phyloP scores from a whole-genome alignment of 331 rosid genomes.

The Pyracantha coccinea region DNA sequence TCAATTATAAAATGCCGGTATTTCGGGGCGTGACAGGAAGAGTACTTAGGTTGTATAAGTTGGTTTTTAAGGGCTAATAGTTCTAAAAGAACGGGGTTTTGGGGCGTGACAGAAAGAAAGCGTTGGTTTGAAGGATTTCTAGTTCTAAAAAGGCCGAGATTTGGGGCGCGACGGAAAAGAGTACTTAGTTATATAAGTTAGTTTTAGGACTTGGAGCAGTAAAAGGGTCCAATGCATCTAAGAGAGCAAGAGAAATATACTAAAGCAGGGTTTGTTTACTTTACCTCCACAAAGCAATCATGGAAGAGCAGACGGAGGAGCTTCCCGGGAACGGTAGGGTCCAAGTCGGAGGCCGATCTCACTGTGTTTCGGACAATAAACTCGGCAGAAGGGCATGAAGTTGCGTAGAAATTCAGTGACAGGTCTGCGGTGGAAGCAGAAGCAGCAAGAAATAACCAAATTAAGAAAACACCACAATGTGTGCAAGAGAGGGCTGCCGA shows the following conservation, averaged over 20 bases:
- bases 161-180: neutral
- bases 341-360: slow-evolving; percentile 49
- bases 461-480: slow-evolving; percentile 2
- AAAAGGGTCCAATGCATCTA: neutral
- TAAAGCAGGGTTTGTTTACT: neutral
- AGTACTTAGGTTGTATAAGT: too few species aligned
- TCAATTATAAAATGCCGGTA: too few species aligned
- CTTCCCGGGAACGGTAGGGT: slow-evolving; percentile 79
- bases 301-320: slow-evolving; percentile 91
- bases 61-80: too few species aligned
- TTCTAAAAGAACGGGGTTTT: too few species aligned
- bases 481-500: slow-evolving; percentile 9
- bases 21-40: too few species aligned
- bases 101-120: too few species aligned
- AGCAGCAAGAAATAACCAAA: slow-evolving; percentile 14
- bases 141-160: too few species aligned
- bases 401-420: slow-evolving; percentile 57
- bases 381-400: slow-evolving; percentile 80
- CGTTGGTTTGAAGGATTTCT: too few species aligned
- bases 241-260: neutral
- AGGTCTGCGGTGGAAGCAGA: slow-evolving; percentile 37
- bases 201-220: neutral
- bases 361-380: slow-evolving; percentile 50
- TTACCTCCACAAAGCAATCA: slow-evolving; percentile 92
- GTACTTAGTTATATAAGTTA: neutral